Evolutionary conservation across 768 basidiomycete genomes (phyloP).

Genomic region (Suillus bovinus): DNA sequence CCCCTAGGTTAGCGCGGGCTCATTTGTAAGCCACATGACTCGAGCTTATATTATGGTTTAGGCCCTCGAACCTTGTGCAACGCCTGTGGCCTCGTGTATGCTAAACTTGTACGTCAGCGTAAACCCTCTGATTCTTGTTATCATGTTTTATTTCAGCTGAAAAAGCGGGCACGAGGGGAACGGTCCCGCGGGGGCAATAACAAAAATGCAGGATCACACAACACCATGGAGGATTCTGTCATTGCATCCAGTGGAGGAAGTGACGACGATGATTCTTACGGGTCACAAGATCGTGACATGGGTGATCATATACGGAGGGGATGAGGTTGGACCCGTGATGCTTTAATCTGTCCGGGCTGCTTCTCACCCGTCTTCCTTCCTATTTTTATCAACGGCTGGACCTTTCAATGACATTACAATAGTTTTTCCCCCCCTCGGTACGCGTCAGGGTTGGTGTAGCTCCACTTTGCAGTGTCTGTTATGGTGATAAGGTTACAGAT

Average conservation of each 20-base stretch:
- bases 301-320: slow-evolving; percentile 36
- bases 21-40: slow-evolving; percentile 22
- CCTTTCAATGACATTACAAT: slow-evolving; percentile 6
- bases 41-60: slow-evolving; percentile 35
- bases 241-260: slow-evolving; percentile 31
- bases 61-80: slow-evolving; percentile 85
- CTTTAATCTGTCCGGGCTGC: slow-evolving; percentile 15
- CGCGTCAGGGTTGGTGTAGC: background rate
- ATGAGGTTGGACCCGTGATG: slow-evolving; percentile 24
- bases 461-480: slow-evolving; percentile 1
- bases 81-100: slow-evolving; percentile 85
- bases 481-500: slow-evolving; percentile 7
- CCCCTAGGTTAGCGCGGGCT: slow-evolving; percentile 63
- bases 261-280: slow-evolving; percentile 36
- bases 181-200: slow-evolving; percentile 27
- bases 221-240: slow-evolving; percentile 26
- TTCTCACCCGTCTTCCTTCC: slow-evolving; percentile 20
- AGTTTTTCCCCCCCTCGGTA: background rate
- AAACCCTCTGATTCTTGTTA: slow-evolving; percentile 24
- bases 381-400: slow-evolving; percentile 19
- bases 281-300: slow-evolving; percentile 36
- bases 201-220: slow-evolving; percentile 32
- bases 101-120: slow-evolving; percentile 68
- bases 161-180: slow-evolving; percentile 37
- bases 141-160: slow-evolving; percentile 23